Conservation (phyloP, 1,139 yeast genomes). For the Kodamaea ohmeri region DNA sequence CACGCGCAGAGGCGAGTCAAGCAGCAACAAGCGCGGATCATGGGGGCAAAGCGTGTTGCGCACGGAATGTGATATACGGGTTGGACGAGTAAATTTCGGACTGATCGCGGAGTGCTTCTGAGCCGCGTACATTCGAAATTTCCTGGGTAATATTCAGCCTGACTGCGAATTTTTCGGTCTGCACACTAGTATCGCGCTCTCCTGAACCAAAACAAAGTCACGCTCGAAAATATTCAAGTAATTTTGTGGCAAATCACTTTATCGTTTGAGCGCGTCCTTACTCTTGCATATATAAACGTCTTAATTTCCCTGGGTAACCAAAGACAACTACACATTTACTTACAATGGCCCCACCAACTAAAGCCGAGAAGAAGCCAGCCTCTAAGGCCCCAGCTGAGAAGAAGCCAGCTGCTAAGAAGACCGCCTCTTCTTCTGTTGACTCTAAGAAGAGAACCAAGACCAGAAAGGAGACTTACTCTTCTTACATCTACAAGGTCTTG, state of each 20-base stretch:
- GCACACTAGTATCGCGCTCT: conserved; percentile 5
- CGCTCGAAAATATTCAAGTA: conserved; percentile 1
- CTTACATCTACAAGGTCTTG: conserved; percentile 96
- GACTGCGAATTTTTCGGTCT: conserved; percentile 6
- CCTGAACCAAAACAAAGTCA: conserved; percentile 3
- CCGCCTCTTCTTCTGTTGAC: conserved; percentile 51
- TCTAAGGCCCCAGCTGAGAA: conserved; percentile 32
- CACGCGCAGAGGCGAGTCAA: not conserved
- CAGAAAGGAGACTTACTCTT: conserved; percentile 98
- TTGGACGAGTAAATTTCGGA: conserved; percentile 4
- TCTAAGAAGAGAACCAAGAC: conserved; percentile 94
- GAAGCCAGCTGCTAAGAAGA: conserved; percentile 34
- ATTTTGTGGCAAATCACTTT: conserved; percentile 1
- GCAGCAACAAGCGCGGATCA: not conserved
- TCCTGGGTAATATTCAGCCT: not conserved
- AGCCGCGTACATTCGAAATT: not conserved
- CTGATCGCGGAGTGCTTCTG: conserved; percentile 2
- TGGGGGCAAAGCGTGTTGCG: conserved; percentile 3
- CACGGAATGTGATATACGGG: conserved; percentile 3
- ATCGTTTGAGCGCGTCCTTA: conserved; percentile 4
- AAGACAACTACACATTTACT: not conserved
- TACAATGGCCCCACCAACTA: conserved; percentile 25
- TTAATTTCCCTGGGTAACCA: conserved; percentile 1
- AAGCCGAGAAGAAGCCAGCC: conserved; percentile 33
- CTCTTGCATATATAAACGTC: conserved; percentile 4